Evolutionary conservation across 768 basidiomycete genomes (phyloP), one percentile per base, ranked within the genome.

Genomic region (Pulveroboletus ravenelii): DNA sequence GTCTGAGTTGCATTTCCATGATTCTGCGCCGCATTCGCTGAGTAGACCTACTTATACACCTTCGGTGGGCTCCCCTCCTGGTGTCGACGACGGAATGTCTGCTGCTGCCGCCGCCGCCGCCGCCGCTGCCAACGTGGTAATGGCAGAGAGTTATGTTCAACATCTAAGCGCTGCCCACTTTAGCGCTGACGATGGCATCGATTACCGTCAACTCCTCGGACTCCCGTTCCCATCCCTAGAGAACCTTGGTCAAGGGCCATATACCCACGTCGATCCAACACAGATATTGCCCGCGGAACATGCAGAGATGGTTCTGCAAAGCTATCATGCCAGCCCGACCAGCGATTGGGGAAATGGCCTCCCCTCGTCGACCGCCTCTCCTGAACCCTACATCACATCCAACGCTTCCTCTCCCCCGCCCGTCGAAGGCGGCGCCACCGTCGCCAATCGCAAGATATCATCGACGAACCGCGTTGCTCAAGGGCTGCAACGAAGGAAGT

Each of bases 181-280:
- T 34, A 70, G 72, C 6, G 58, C 78, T n/a, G 84, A 87, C 41
- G 84, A 85, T 41, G 62, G 72, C 23, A 66, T 87, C 39, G 81
- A 85, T 56, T 89, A 83, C 58, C 74, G 76, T 55, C 66, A 66
- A n/a, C 67, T 90, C 47, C 79, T 89, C 69, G 78, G 80, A 39
- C 72, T 87, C 58, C 78, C 81, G 54, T 87, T 84, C 64, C 70
- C 82, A 25, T 70, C 73, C 50, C 65, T 81, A 50, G 80, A 83
- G 35, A 66, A 58, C 32, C 47, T 75, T 27, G 68, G 70, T 48
- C 75, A 78, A 54, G 69, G 71, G 41, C 78, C 80, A 7, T 88
- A 79, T 69, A 89, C 87, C 32, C 85, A 88, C 67, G 88, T 97
- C 52, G 91, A 97, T 71, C 94, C 94, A 8, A 87, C 87, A n/a